These are phyloP conservation scores for Beauveria brongniartii DNA, from an alignment of 2,329 filamentous ascomycete genomes.

Conservation along the genomic window DNA sequence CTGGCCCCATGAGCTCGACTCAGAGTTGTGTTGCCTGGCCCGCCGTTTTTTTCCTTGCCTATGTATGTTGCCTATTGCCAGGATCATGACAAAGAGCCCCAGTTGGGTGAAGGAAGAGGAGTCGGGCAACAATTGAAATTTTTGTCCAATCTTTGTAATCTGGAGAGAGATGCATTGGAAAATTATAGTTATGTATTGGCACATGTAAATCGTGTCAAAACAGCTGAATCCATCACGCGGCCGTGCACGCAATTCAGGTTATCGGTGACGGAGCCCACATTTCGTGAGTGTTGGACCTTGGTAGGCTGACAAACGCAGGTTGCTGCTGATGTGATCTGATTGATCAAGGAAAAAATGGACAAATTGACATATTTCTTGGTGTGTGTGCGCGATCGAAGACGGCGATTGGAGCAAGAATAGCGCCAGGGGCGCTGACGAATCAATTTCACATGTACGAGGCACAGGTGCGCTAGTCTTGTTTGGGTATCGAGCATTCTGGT, in stretches of 20 bases:
- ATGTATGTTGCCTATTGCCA: not conserved
- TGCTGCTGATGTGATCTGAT: not conserved
- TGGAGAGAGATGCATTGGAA: no score
- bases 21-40: no score
- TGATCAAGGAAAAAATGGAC: no score
- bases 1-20: no score
- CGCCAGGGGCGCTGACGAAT: no score
- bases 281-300: not conserved
- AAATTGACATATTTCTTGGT: not conserved
- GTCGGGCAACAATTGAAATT: not conserved
- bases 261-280: not conserved
- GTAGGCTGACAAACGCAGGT: not conserved
- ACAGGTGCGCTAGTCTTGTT: not conserved
- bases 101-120: not conserved
- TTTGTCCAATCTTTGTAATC: no score
- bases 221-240: not conserved
- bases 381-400: not conserved
- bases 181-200: not conserved
- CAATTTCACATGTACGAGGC: no score
- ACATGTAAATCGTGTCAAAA: not conserved
- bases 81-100: not conserved
- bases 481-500: not conserved
- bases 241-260: not conserved
- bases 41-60: no score
- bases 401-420: not conserved